phyloP scores from a whole-genome alignment of 441 rosid species.

The Erodium chrysanthum region DNA sequence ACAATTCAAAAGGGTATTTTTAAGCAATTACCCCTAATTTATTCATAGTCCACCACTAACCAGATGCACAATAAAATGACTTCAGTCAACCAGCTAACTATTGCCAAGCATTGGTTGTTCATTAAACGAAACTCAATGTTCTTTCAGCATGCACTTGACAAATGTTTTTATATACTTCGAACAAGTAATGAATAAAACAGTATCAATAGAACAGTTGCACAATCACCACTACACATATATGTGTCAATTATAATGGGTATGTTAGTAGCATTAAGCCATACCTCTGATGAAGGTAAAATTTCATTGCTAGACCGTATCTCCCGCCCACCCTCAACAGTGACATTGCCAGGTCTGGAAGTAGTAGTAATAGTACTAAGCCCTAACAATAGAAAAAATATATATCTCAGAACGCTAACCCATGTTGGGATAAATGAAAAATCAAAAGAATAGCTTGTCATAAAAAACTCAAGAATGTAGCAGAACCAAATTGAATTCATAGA shows the following conservation, averaged over 20 bases:
- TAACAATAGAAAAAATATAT: conserved; percentile 24
- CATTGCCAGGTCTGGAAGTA: conserved; percentile 38
- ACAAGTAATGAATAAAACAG: neutral
- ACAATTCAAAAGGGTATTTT: too few species aligned
- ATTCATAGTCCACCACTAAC: conserved; percentile 4
- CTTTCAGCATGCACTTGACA: neutral
- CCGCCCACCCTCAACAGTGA: conserved; percentile 34
- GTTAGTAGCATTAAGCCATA: conserved; percentile 19
- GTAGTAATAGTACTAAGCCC: conserved; percentile 32
- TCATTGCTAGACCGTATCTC: conserved; percentile 45
- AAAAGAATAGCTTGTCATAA: conserved; percentile 14
- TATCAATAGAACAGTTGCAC: neutral
- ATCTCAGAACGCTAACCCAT: conserved; percentile 23
- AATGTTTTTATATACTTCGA: neutral
- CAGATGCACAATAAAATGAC: neutral
- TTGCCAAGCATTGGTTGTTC: neutral
- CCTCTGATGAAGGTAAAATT: conserved; percentile 48
- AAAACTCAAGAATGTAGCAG: neutral
- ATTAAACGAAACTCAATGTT: neutral
- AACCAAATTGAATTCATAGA: conserved; percentile 12
- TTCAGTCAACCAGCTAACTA: neutral
- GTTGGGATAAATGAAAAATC: conserved; percentile 10
- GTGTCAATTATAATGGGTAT: neutral
- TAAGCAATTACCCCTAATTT: too few species aligned
- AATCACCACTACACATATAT: neutral